Evolutionary conservation across 805 yeast genomes (phyloP), one percentile per base, ranked within the genome.

Genomic region (Schizosaccharomyces japonicus): DNA sequence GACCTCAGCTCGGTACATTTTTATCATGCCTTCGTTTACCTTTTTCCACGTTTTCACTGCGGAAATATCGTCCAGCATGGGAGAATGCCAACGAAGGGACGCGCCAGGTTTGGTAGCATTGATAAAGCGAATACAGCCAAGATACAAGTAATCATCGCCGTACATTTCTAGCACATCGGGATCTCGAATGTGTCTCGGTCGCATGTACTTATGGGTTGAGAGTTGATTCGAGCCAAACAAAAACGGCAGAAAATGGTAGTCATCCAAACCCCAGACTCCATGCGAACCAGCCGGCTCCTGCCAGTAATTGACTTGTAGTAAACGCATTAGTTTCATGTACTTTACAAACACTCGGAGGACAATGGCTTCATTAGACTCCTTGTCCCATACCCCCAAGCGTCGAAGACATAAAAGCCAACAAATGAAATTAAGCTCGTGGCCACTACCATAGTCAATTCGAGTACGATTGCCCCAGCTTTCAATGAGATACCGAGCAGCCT

Each of bases 211-310:
- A 59, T 77, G 80, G 6, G 47, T 44, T 21, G 71, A 62, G 54
- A 82, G 65, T 58, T 90, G 94, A 0, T 94, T 74, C 0, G 94
- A 75, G 0, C 99, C 99, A n/a, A 90, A 60, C 2, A 90, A 73
- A 58, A 83, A 90, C 5, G 81, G 72, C 48, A 83, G 65, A 63
- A 81, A 95, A 66, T 83, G 83, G 61, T 90, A 95, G 57, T 90
- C 99, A 63, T 90, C 99, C 10, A 90, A 69, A 0, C 99, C 98
- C 98, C 98, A 90, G 2, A 84, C 94, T 1, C 98, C 98, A 61
- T 87, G 96, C 4, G 90, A 77, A 0, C 99, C 99, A 0, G 99
- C 99, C 0, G 99, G 98, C 57, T 90, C 99, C 42, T 90, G 63
- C 39, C 78, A 80, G 57, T 87, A 90, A 0, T 71, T 68, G 2